Evolutionary conservation across 2,329 filamentous ascomycete species (phyloP), one percentile per base, ranked within the genome.

Genomic region (Taxawa tesnikishii): DNA sequence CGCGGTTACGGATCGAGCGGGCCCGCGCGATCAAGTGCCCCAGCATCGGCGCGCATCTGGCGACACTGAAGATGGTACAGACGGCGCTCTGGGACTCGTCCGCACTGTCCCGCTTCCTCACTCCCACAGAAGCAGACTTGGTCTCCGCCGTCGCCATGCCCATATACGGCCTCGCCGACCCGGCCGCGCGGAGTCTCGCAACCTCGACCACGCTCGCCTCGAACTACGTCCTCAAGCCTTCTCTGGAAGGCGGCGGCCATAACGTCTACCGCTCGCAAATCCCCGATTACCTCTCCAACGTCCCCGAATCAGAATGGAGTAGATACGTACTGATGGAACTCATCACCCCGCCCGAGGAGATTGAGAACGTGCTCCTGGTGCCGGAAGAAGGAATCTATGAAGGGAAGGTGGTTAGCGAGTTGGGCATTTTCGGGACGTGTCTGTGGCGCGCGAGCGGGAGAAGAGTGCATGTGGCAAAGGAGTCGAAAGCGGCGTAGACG

Each of bases 1-100:
- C 45, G 4, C 48, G 60, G 5, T 33, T 55, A 1, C 46, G 46
- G 15, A 43, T 64, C 3, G 60, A 63, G 34, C 41, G 44, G 10
- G 59, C 58, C 3, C 34, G 38, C 11, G 57, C 62, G 3, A 62
- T 65, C 40, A 63, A 63, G 42, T 65, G 60, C 31, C 60, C 62
- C 0, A 53, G 55, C 6, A 40, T 65, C 9, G 43, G 62, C 8
- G 49, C 49, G 1, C 62, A 64, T 31, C 40, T 64, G 10, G 47
- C 54, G 1, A 60, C 55, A 5, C 56, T 62, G 30, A 65, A 65
- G 43, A 55, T 56, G 26, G 53, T 65, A 1, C 61, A 65, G 36
- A 53, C 59, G 36, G 53, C 54, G 7, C 49, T 65, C 3, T 45
- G 53, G 2, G 32, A 38, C 2, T 49, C 53, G 0, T 54, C 44